A percentile compares a stretch with the other conserved stretches of the same genome.
Evolutionary conservation across 2,329 filamentous ascomycete species (phyloP).

Genomic region (Colletotrichum sp.): DNA sequence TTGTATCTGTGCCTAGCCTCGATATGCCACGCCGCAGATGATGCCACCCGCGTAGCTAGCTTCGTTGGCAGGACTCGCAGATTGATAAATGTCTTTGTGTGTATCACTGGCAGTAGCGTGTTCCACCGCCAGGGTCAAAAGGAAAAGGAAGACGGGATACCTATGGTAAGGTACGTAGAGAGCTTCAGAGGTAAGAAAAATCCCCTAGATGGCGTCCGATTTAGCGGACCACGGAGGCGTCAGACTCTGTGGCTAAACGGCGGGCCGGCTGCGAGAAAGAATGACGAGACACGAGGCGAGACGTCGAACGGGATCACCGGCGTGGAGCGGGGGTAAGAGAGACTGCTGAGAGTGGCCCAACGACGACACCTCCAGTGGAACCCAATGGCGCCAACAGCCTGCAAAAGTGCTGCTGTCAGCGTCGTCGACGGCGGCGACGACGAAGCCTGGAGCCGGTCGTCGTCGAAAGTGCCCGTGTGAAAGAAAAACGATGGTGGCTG

Average conservation of each 20-base stretch:
- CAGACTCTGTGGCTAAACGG: not conserved
- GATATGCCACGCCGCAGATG: not conserved
- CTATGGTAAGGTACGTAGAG: not conserved
- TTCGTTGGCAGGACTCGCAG: not conserved
- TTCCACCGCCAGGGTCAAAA: not conserved
- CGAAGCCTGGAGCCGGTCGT: not conserved
- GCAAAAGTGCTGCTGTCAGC: not conserved
- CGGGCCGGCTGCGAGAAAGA: constrained; percentile 5
- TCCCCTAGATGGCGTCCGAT: not conserved
- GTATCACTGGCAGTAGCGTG: constrained; percentile 1
- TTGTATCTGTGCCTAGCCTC: not conserved
- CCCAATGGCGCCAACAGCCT: not conserved
- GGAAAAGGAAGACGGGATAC: not conserved
- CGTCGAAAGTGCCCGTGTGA: not conserved
- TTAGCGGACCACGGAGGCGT: not conserved
- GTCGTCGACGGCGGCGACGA: not conserved
- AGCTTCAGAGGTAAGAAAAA: not conserved
- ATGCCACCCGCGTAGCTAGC: not conserved
- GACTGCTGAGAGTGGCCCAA: not conserved
- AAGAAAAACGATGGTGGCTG: not conserved
- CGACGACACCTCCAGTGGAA: not conserved
- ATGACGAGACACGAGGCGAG: constrained; percentile 4
- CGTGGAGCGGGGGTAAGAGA: not conserved
- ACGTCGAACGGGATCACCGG: not conserved
- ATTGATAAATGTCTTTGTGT: not conserved